Conservation (phyloP, 345 rosid genomes). For the Erysimum cheiranthoides region DNA sequence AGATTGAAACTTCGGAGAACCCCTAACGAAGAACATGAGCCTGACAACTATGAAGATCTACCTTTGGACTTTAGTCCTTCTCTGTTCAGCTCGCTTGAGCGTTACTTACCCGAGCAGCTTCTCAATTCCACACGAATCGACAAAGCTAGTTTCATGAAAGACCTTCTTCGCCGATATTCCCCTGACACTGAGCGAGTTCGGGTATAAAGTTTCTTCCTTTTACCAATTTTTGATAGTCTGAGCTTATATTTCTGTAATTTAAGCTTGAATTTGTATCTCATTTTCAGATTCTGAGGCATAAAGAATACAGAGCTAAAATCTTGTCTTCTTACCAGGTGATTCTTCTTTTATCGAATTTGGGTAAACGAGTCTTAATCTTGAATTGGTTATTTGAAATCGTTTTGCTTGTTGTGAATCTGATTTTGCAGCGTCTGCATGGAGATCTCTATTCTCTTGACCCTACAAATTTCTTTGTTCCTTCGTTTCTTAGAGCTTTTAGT, state of each 20-base stretch:
- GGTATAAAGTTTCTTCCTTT: slow-evolving; percentile 45
- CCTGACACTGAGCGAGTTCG: slow-evolving; percentile 77
- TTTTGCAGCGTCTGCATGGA: slow-evolving; percentile 71
- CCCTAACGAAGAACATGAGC: slow-evolving; percentile 69
- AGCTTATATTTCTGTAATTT: slow-evolving; percentile 4
- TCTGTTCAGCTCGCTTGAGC: slow-evolving; percentile 85
- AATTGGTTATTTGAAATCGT: slow-evolving; percentile 20
- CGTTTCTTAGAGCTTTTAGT: slow-evolving; percentile 70
- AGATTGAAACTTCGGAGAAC: slow-evolving; percentile 53
- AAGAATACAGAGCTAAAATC: slow-evolving; percentile 41
- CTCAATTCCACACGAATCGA: slow-evolving; percentile 59
- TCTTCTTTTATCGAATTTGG: not conserved
- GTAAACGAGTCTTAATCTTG: not conserved
- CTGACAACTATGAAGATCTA: slow-evolving; percentile 84
- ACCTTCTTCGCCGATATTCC: slow-evolving; percentile 73
- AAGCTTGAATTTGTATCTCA: slow-evolving; percentile 13
- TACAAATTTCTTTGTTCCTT: slow-evolving; percentile 66
- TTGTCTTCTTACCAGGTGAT: slow-evolving; percentile 44
- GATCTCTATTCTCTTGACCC: slow-evolving; percentile 71
- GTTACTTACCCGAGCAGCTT: slow-evolving; percentile 67
- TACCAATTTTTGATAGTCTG: not conserved
- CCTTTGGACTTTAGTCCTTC: slow-evolving; percentile 66
- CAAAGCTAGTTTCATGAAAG: slow-evolving; percentile 69
- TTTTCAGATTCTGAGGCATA: slow-evolving; percentile 44
- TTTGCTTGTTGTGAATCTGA: slow-evolving; percentile 13